Conservation (phyloP, 441 rosid species). For the Melianthus villosus region DNA sequence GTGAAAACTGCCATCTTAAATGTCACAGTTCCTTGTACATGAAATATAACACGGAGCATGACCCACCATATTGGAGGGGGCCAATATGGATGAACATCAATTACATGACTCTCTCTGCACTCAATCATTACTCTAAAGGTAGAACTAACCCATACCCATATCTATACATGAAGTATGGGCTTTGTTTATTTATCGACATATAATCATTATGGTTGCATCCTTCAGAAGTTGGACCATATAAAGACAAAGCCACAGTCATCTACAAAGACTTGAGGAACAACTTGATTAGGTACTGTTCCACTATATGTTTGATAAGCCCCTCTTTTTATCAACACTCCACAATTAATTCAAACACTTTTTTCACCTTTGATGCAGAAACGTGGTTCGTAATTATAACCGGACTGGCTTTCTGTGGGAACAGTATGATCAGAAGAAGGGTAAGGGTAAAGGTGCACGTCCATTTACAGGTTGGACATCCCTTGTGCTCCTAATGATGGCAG, state of each 20-base stretch:
- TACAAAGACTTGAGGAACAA: conserved; percentile 54
- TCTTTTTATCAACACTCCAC: not conserved
- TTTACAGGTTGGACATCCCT: conserved; percentile 93
- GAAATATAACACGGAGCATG: conserved; percentile 90
- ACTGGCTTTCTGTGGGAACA: conserved; percentile 96
- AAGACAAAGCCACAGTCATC: conserved; percentile 42
- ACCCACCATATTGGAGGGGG: conserved; percentile 98
- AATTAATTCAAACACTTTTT: conserved; percentile 2
- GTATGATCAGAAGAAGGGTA: conserved; percentile 72
- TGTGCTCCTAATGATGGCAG: conserved; percentile 59
- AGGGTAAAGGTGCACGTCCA: conserved; percentile 62
- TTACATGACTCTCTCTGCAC: conserved; percentile 78
- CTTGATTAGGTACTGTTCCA: conserved; percentile 61
- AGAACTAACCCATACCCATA: no score
- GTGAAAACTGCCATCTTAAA: not conserved
- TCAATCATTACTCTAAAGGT: conserved; percentile 75
- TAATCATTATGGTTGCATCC: conserved; percentile 6
- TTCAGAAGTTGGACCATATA: conserved; percentile 76
- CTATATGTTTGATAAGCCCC: no score
- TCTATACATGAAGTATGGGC: no score
- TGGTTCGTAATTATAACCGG: conserved; percentile 53
- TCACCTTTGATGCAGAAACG: conserved; percentile 40
- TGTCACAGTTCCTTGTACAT: conserved; percentile 64
- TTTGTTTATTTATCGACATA: not conserved
- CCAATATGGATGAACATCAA: conserved; percentile 97